Evolutionary conservation across 192 early-diverging fungal genomes (phyloP), one percentile per base, ranked within the genome.

Genomic region (Rhizoclosmatium globosum): DNA sequence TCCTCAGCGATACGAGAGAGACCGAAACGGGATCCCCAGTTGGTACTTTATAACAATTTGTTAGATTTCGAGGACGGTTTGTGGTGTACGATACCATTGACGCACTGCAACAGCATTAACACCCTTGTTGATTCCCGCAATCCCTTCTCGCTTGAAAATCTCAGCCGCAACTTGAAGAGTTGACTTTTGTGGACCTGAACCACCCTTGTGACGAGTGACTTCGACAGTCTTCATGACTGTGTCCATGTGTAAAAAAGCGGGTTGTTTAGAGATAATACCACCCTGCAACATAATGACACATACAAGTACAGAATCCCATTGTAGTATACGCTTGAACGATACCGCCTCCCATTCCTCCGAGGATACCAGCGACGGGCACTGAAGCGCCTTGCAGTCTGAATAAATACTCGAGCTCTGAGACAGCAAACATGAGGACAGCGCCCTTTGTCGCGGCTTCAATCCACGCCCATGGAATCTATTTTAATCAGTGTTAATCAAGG

Each of bases 251-350:
- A 46, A 46, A 23, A 46, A 68, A 47, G 45, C 38, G 1, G 23
- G 1, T 42, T 19, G 38, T 68, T 68, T 19, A 48, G 9, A 41
- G 38, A 56, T 71, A 47, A 53, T 3, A 45, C 15, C 45, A 50
- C 19, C 19, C 2, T 41, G 45, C 13, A 0, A 3, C 41, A 9
- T 21, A 2, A 47, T 46, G 43, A 41, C 47, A 19, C 97, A 99
- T 98, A 85, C 98, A 98, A 0, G 97, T 99, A 84, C 97, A 98
- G 87, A 98, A 98, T n/a, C 98, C 98, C 98, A 99, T 99, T 31
- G 98, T 99, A 58, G 96, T 93, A 87, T 98, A 99, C 0, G 97
- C 96, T 77, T 85, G 64, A 17, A 47, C 38, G 48, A 75, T 66
- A 78, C 98, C 98, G 71, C 97, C 98, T 65, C 89, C 95, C 91